phyloP scores from a whole-genome alignment of 768 basidiomycete genomes.

The Lactarius evosmus region DNA sequence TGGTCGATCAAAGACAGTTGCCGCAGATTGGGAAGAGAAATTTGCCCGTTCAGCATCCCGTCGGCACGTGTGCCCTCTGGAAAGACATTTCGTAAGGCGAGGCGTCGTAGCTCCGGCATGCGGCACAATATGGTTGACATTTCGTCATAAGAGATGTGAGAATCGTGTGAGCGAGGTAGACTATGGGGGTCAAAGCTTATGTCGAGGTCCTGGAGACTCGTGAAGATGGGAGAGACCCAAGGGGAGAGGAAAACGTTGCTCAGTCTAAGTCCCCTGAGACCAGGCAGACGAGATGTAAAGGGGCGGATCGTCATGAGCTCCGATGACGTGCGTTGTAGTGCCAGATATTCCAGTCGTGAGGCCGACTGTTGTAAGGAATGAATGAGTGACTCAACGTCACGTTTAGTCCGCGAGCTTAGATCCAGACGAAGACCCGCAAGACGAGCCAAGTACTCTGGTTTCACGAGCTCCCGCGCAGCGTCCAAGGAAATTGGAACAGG shows the following conservation, averaged over 20 bases:
- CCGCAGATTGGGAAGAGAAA: conserved; percentile 9
- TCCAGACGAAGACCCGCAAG: conserved; percentile 4
- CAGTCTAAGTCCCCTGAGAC: conserved; percentile 6
- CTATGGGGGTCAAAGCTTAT: conserved; percentile 3
- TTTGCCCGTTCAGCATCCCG: background rate
- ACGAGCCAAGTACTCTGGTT: background rate
- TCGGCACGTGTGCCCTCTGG: background rate
- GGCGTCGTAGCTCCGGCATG: conserved; percentile 7
- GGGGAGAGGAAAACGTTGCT: conserved; percentile 8
- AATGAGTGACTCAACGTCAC: background rate
- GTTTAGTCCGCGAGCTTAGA: conserved; percentile 2
- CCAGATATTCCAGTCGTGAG: conserved; percentile 9
- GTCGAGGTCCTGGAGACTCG: conserved; percentile 8
- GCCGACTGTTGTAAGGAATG: conserved; percentile 1
- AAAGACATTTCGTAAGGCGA: conserved; percentile 4
- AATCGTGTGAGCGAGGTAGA: background rate
- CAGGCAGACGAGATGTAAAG: conserved; percentile 4
- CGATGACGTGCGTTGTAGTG: conserved; percentile 3
- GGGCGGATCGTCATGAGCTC: background rate
- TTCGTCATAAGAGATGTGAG: background rate
- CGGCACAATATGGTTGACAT: conserved; percentile 1
- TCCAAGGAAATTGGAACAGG: background rate
- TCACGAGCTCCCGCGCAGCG: conserved; percentile 1
- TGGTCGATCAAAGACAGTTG: conserved; percentile 1
- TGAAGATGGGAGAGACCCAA: conserved; percentile 7